Percentiles rank a stretch among this genome's conserved stretches.
phyloP scores from a whole-genome alignment of 164 flowering plant genomes.

The Nymphaea thermarum region DNA sequence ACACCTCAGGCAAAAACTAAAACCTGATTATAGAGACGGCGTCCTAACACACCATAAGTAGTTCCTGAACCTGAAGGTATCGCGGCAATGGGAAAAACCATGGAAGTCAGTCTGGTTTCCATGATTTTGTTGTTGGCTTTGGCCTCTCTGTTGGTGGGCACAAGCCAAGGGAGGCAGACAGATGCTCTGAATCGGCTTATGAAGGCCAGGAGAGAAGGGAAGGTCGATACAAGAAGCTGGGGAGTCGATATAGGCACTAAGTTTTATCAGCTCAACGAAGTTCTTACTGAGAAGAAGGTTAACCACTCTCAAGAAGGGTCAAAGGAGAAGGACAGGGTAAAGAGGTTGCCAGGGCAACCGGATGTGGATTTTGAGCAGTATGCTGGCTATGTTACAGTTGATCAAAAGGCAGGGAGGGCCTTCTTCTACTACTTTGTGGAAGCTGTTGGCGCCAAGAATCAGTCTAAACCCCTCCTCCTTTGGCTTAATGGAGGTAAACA shows the following conservation, averaged over 20 bases:
- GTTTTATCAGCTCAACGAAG: background rate
- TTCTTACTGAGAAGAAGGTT: background rate
- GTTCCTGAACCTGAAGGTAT: too few relatives aligned
- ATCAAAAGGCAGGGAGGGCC: conserved; percentile 38
- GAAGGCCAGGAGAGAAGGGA: background rate
- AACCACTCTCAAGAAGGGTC: conserved; percentile 16
- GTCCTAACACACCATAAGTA: too few relatives aligned
- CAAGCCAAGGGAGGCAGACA: background rate
- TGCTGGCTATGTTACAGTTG: conserved; percentile 67
- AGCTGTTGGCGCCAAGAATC: conserved; percentile 15
- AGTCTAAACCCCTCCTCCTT: conserved; percentile 47
- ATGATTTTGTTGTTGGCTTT: too few relatives aligned
- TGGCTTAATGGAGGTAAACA: conserved; percentile 58
- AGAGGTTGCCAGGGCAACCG: conserved; percentile 55
- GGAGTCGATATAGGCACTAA: background rate
- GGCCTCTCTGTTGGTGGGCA: too few relatives aligned
- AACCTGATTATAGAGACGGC: too few relatives aligned
- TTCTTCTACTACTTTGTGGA: conserved; percentile 63
- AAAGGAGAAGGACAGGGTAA: conserved; percentile 46
- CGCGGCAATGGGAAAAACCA: too few relatives aligned
- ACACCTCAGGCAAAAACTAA: too few relatives aligned
- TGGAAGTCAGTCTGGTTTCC: too few relatives aligned
- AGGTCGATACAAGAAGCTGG: background rate
- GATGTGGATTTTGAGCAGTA: conserved; percentile 39
- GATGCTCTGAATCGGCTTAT: background rate